phyloP scores from a whole-genome alignment of 352 stramenopile species.

The Globisporangium okanoganense region DNA sequence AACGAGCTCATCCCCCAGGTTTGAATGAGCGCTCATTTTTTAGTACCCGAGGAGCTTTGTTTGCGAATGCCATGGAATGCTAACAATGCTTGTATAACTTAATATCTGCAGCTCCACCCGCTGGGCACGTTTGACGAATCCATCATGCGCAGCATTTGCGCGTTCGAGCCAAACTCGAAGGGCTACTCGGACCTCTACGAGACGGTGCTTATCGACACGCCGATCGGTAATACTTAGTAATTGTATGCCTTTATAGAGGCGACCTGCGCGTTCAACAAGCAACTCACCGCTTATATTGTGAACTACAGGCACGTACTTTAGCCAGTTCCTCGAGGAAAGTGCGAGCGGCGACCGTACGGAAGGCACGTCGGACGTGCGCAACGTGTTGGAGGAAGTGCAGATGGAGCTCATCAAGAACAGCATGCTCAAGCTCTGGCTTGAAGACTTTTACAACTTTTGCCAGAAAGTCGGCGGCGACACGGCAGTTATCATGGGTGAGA shows the following conservation, averaged over 20 bases:
- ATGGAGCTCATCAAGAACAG: conserved; percentile 99
- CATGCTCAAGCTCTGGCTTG: conserved; percentile 97
- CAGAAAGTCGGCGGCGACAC: conserved; percentile 96
- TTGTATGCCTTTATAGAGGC: too few species aligned
- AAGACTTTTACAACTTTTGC: conserved; percentile 95
- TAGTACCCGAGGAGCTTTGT: too few species aligned
- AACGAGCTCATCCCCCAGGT: conserved; percentile 97
- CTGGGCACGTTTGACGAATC: conserved; percentile 98
- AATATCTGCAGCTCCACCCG: conserved; percentile 90
- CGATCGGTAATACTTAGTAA: conserved; percentile 92
- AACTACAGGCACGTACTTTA: conserved; percentile 94
- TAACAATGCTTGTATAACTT: conserved; percentile 3
- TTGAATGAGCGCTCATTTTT: neutral
- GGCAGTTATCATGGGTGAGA: conserved; percentile 96
- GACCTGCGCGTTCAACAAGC: too few species aligned
- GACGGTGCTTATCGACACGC: conserved; percentile 98
- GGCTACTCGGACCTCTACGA: conserved; percentile 99
- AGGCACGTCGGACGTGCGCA: conserved; percentile 88
- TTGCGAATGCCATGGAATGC: too few species aligned
- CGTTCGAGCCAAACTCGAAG: conserved; percentile 96
- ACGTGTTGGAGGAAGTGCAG: conserved; percentile 98
- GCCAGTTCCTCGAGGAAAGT: conserved; percentile 95
- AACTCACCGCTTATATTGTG: too few species aligned
- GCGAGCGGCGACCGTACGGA: conserved; percentile 79
- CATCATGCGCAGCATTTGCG: conserved; percentile 98